phyloP scores from a whole-genome alignment of 1,284 basidiomycete genomes.

The Ceratorhiza oryzae-sativae region DNA sequence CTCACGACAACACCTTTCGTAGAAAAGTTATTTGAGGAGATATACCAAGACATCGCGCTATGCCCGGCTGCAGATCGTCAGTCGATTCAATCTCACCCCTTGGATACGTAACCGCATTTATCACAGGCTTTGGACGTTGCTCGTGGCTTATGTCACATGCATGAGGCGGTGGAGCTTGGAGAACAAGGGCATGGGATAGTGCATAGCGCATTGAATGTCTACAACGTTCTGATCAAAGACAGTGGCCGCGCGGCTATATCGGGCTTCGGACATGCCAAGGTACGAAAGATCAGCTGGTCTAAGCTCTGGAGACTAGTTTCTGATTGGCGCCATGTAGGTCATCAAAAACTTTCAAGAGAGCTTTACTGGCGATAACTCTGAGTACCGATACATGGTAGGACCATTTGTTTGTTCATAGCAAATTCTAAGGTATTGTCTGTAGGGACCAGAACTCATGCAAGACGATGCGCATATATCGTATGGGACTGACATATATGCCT shows the following conservation, averaged over 20 bases:
- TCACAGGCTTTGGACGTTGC: slow-evolving; percentile 13
- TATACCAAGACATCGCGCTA: background rate
- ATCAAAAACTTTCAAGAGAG: slow-evolving; percentile 17
- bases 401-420: background rate
- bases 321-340: background rate
- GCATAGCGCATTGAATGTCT: slow-evolving; percentile 28
- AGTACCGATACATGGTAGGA: slow-evolving; percentile 34
- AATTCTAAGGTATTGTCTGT: background rate
- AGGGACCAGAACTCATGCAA: slow-evolving; percentile 31
- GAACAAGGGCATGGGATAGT: slow-evolving; percentile 8
- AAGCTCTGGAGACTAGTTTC: background rate
- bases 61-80: slow-evolving; percentile 14
- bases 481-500: slow-evolving; percentile 30
- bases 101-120: background rate
- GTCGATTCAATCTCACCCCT: background rate
- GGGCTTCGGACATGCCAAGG: slow-evolving; percentile 33
- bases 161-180: background rate
- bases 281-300: background rate
- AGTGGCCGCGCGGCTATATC: slow-evolving; percentile 32
- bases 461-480: slow-evolving; percentile 8
- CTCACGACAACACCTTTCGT: background rate
- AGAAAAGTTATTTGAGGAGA: slow-evolving; percentile 14
- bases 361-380: slow-evolving; percentile 28
- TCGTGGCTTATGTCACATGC: slow-evolving; percentile 29
- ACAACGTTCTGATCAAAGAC: slow-evolving; percentile 28